These are phyloP conservation scores for Sclerospora graminicola DNA, from an alignment of 352 stramenopile species.

Conservation along the genomic window DNA sequence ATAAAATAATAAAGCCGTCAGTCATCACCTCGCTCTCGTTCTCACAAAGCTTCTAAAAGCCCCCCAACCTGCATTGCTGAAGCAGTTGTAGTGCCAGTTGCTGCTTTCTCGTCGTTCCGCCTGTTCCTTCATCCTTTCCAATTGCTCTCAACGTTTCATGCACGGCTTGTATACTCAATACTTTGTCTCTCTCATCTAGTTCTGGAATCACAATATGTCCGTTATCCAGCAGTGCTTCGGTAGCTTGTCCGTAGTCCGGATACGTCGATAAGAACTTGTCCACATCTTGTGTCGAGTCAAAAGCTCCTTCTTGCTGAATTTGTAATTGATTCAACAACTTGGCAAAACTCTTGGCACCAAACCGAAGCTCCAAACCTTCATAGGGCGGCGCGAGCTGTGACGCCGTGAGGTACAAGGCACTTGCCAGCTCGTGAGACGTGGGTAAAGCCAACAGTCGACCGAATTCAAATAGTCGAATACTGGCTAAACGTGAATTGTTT, in stretches of 20 bases:
- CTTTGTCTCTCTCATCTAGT: constrained; percentile 5
- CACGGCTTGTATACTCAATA: constrained; percentile 34
- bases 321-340: constrained; percentile 40
- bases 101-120: constrained; percentile 49
- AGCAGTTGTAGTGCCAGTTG: constrained; percentile 47
- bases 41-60: too few relatives aligned
- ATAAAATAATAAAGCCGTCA: too few relatives aligned
- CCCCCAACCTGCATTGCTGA: constrained; percentile 29
- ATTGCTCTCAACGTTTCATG: constrained; percentile 48
- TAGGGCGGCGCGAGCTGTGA: constrained; percentile 62
- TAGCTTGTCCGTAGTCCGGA: constrained; percentile 44
- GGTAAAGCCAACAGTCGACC: constrained; percentile 24
- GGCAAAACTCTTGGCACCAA: constrained; percentile 52
- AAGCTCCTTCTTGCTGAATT: constrained; percentile 1
- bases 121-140: constrained; percentile 41
- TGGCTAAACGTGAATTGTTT: constrained; percentile 43
- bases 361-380: constrained; percentile 63
- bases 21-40: not conserved
- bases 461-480: constrained; percentile 38
- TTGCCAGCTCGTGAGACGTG: constrained; percentile 25
- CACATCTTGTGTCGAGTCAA: constrained; percentile 9
- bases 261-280: constrained; percentile 28
- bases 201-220: constrained; percentile 16
- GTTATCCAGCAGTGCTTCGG: constrained; percentile 34
- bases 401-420: constrained; percentile 58